These are phyloP conservation scores for Sherardia arvensis DNA, from an alignment of 257 asterid genomes.

Conservation along the genomic window DNA sequence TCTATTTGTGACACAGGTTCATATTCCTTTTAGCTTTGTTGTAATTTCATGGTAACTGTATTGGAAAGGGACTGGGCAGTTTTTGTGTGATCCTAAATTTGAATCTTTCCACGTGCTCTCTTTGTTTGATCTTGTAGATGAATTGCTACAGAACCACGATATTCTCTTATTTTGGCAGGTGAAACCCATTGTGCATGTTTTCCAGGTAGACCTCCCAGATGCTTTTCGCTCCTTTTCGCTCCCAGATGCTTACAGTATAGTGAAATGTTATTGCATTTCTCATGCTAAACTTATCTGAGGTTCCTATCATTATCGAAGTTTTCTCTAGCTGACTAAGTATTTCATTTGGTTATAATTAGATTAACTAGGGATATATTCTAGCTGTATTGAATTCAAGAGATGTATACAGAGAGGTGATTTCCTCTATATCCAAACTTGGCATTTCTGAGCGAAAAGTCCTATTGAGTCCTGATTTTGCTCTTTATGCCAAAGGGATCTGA, in stretches of 20 bases:
- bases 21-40: not conserved
- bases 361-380: not conserved
- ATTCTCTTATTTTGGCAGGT: slow-evolving; percentile 97
- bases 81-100: not conserved
- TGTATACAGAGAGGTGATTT: not conserved
- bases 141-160: slow-evolving; percentile 65
- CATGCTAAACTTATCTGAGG: not conserved
- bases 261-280: not conserved
- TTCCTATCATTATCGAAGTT: not conserved
- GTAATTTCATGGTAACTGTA: not conserved
- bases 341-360: not conserved
- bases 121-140: slow-evolving; percentile 41
- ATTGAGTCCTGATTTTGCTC: not conserved
- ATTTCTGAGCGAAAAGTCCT: not conserved
- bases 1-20: slow-evolving; percentile 83
- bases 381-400: not conserved
- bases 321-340: not conserved
- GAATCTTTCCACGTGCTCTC: not conserved
- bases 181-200: slow-evolving; percentile 78
- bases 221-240: not conserved
- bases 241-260: not conserved
- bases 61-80: not conserved
- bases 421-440: not conserved
- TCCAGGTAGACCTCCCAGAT: slow-evolving; percentile 50
- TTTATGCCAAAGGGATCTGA: not conserved